These are phyloP conservation scores for Zopfia rhizophila DNA, from an alignment of 2,329 filamentous ascomycete species.

Conservation along the genomic window DNA sequence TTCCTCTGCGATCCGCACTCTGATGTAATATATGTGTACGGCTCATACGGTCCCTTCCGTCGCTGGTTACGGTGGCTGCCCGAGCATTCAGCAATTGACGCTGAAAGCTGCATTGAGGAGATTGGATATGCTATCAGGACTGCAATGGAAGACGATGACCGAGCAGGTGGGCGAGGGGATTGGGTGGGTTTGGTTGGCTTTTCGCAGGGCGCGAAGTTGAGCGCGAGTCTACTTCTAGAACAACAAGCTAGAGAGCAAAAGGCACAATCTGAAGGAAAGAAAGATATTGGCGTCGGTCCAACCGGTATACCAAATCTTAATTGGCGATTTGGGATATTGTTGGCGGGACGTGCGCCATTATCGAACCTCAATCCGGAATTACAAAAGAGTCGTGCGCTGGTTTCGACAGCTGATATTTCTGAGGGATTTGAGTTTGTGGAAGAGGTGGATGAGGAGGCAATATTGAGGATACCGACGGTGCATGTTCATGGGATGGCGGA, in stretches of 20 bases:
- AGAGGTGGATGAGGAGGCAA: slow-evolving; percentile 55
- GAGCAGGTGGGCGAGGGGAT: slow-evolving; percentile 51
- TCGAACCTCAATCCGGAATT: slow-evolving; percentile 61
- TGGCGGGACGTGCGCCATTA: slow-evolving; percentile 71
- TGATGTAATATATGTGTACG: slow-evolving; percentile 72
- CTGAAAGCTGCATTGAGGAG: slow-evolving; percentile 59
- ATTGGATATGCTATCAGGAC: slow-evolving; percentile 57
- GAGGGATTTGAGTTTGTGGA: slow-evolving; percentile 53
- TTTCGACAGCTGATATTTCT: slow-evolving; percentile 54
- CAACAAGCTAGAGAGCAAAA: slow-evolving; percentile 66
- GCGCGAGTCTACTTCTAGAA: slow-evolving; percentile 59
- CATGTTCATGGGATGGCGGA: slow-evolving; percentile 75
- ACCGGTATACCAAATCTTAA: slow-evolving; percentile 41
- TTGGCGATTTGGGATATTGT: slow-evolving; percentile 70
- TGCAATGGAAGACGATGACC: slow-evolving; percentile 58
- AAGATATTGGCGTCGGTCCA: slow-evolving; percentile 27
- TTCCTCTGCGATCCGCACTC: slow-evolving; percentile 71
- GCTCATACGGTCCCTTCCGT: slow-evolving; percentile 72
- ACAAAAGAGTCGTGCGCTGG: slow-evolving; percentile 49
- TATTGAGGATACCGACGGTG: slow-evolving; percentile 68
- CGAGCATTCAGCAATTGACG: slow-evolving; percentile 65
- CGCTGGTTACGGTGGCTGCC: slow-evolving; percentile 72
- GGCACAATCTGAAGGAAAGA: slow-evolving; percentile 39
- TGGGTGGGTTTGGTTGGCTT: slow-evolving; percentile 64
- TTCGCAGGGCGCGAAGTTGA: slow-evolving; percentile 61